Conservation (phyloP, 768 basidiomycete genomes). For the Fomitopsis serialis region DNA sequence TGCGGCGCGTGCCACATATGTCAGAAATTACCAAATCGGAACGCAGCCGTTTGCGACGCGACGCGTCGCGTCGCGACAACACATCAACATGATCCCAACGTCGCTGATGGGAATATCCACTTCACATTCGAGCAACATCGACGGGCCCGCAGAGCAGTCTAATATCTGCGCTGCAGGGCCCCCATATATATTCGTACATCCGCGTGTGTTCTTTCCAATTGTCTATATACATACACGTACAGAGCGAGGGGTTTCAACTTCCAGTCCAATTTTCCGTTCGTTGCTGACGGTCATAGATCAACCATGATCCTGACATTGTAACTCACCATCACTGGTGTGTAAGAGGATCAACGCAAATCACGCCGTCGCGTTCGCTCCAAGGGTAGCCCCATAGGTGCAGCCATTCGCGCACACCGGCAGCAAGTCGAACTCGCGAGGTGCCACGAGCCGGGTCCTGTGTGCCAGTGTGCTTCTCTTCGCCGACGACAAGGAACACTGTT, state of each 20-base stretch:
- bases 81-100: too few relatives aligned
- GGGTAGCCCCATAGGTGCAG: slow-evolving; percentile 93
- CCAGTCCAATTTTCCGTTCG: background rate
- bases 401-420: slow-evolving; percentile 86
- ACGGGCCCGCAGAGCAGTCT: background rate
- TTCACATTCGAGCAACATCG: background rate
- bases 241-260: background rate
- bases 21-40: background rate
- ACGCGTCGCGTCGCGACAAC: background rate
- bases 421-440: slow-evolving; percentile 76
- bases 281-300: background rate
- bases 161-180: background rate
- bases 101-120: background rate
- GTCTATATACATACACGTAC: slow-evolving; percentile 4
- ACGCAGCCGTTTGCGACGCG: background rate
- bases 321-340: slow-evolving; percentile 45
- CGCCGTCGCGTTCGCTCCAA: slow-evolving; percentile 89
- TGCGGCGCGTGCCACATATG: background rate
- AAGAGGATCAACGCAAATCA: slow-evolving; percentile 82
- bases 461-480: slow-evolving; percentile 94
- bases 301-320: background rate
- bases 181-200: slow-evolving; percentile 2
- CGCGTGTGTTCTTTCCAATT: background rate
- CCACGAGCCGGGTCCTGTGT: slow-evolving; percentile 82
- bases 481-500: slow-evolving; percentile 82